Evolutionary conservation across 78 protist genomes (phyloP).

Genomic region (Anaeramoeba flamelloides): DNA sequence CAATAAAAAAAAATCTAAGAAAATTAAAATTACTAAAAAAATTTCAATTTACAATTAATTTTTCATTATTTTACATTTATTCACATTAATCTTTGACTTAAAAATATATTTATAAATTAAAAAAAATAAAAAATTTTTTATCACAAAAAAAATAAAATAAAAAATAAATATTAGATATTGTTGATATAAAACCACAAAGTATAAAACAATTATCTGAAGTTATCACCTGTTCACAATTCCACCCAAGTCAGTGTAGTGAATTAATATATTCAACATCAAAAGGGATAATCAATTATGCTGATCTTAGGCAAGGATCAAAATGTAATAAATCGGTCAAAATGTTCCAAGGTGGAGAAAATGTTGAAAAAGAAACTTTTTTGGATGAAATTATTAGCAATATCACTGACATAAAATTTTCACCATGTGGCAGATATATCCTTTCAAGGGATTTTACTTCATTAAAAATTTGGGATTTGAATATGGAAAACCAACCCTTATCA

Average conservation of each 20-base stretch:
- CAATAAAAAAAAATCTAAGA: too few relatives aligned
- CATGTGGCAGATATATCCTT: conserved; percentile 65
- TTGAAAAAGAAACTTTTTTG: too few relatives aligned
- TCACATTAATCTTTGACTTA: too few relatives aligned
- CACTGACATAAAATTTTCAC: conserved; percentile 60
- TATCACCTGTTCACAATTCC: conserved; percentile 80
- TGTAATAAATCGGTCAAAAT: too few relatives aligned
- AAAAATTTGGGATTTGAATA: conserved; percentile 68
- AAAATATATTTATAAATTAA: too few relatives aligned
- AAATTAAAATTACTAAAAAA: too few relatives aligned
- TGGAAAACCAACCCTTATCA: conserved; percentile 47
- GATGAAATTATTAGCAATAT: conserved; percentile 54
- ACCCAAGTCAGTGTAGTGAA: conserved; percentile 55
- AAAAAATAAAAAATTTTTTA: too few relatives aligned
- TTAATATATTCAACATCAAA: conserved; percentile 63
- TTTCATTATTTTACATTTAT: too few relatives aligned
- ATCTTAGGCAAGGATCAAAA: conserved; percentile 52
- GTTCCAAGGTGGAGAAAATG: too few relatives aligned
- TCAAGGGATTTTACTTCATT: conserved; percentile 80
- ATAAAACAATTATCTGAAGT: conserved; percentile 94
- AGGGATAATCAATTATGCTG: conserved; percentile 41
- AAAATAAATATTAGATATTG: conserved; percentile 50
- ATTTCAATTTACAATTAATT: too few relatives aligned
- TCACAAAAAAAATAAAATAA: too few relatives aligned
- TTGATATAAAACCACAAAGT: conserved; percentile 88